Base-by-base conservation (phyloP, 1,139 yeast species). In the Debaryomyces udenii region DNA sequence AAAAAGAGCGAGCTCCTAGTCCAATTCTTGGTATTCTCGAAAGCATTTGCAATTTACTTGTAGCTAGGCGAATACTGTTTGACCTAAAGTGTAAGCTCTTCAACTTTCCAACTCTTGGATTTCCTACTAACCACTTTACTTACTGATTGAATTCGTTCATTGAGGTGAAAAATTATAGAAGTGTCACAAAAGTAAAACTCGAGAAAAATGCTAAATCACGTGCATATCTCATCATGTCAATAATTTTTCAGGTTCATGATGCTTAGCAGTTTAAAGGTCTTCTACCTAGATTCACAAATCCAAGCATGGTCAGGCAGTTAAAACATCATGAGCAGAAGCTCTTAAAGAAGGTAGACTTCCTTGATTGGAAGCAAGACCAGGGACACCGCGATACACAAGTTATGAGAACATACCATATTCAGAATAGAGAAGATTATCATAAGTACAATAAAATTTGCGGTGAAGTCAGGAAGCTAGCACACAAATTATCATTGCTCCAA, bases 281-380 rank as follows among this genome's bases (percentile, higher is more conserved):
- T 24, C 16, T n/a, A 17, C 27, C 10, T 27, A n/a, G 16, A 23
- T 11, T 26, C 4, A 24, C 9, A 4, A 11, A 9, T 4, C 3
- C 14, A 38, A 65, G 41, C 20, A 91, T 91, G 98, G 97, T 89
- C 42, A 80, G 99, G 64, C 80, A 86, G 55, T 78, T 93, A 49
- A 94, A 93, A 64, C 90, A 87, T 69, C 99, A 93, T 67, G 99
- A 93, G 76, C 84, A 87, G 74, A 91, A 90, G 69, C 80, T 93
- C 59, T 80, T 93, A 57, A 91, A 88, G 73, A 94, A 93, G 66
- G 98, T 93, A 45, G 98, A 93, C 62, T 89, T 94, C 70, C 86
- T 90, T 41, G 96, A 93, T 64, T 94, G 98, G 96, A 93, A 93
- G 64, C 96, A 90, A 59, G 99, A 93, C 62, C 85, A 85, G 45